A percentile compares a stretch with the other conserved stretches of the same genome.
These are phyloP conservation scores for Gilbertella persicaria DNA, from an alignment of 371 early-diverging fungal genomes.

Conservation along the genomic window DNA sequence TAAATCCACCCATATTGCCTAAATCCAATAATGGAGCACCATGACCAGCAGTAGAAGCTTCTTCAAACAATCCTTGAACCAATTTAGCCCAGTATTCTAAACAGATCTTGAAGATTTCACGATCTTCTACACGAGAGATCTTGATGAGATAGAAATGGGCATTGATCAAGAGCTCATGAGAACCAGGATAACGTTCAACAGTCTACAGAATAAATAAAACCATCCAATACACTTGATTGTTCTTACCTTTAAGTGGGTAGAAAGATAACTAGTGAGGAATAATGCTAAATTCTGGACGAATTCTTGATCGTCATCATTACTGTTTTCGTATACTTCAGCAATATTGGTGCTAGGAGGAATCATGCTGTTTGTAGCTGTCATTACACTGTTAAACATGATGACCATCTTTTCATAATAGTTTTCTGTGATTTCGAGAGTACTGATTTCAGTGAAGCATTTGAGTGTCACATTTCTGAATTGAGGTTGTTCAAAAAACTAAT, in stretches of 20 bases:
- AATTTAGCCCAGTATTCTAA: conserved; percentile 96
- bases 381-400: conserved; percentile 76
- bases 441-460: conserved; percentile 95
- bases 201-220: conserved; percentile 1
- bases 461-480: conserved; percentile 91
- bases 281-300: conserved; percentile 53
- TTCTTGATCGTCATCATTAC: conserved; percentile 86
- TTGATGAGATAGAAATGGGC: conserved; percentile 90
- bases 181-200: conserved; percentile 57
- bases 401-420: conserved; percentile 85
- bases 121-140: conserved; percentile 90
- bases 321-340: conserved; percentile 80
- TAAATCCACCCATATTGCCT: conserved; percentile 28
- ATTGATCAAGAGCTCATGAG: conserved; percentile 69
- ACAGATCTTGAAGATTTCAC: conserved; percentile 97
- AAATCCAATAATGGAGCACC: conserved; percentile 50
- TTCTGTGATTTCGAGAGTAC: conserved; percentile 71
- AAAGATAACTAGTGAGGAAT: conserved; percentile 83
- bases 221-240: neutral
- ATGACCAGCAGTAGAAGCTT: conserved; percentile 65
- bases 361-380: conserved; percentile 69
- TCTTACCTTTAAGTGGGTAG: conserved; percentile 79
- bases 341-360: conserved; percentile 62
- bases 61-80: conserved; percentile 86
- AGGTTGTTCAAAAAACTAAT: conserved; percentile 77